Evolutionary conservation across 2,329 filamentous ascomycete species (phyloP), one percentile per base, ranked within the genome.

Genomic region (Talaromyces albobiverticillius): DNA sequence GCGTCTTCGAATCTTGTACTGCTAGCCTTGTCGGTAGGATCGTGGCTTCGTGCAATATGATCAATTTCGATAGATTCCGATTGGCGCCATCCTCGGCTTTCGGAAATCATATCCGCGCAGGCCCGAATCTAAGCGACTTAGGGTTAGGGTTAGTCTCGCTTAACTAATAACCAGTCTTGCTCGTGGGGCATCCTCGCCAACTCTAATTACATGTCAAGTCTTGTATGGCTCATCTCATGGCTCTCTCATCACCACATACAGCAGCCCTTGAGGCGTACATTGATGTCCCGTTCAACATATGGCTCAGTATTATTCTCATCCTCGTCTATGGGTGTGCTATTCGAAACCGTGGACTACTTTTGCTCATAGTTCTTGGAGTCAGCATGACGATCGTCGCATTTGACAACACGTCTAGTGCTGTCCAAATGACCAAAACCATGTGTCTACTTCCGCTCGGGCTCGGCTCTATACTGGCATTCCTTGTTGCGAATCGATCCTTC

Each of bases 221-320:
- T 29, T 6, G 10, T 29, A 29, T 29, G 26, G 26, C 26, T 10
- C 5, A 29, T 29, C 26, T 29, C 26, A 43, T 25, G 20, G 41
- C 41, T 43, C n/a, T 23, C 20, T 43, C 41, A 20, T 10, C 5
- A 5, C 41, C 41, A 23, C 41, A 20, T 7, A 20, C 22, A 23
- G n/a, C 41, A 23, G n/a, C 41, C 14, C 55, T 60, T 38, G 54
- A 48, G 29, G 20, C 55, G 23, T 62, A 62, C 53, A 46, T 62
- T 56, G 59, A 62, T 56, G 56, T 61, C 51, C 59, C 48, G 55
- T 62, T 61, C 53, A 62, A 62, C 51, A 36, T 51, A 58, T 61
- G 51, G 57, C 59, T 62, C 52, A 58, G 48, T 48, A 43, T 59
- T 46, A 61, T 61, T 45, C 60, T 62, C 53, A 45, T 59, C 51